These are phyloP conservation scores for Allium fistulosum DNA, from an alignment of 106 monocot species.

Conservation along the genomic window DNA sequence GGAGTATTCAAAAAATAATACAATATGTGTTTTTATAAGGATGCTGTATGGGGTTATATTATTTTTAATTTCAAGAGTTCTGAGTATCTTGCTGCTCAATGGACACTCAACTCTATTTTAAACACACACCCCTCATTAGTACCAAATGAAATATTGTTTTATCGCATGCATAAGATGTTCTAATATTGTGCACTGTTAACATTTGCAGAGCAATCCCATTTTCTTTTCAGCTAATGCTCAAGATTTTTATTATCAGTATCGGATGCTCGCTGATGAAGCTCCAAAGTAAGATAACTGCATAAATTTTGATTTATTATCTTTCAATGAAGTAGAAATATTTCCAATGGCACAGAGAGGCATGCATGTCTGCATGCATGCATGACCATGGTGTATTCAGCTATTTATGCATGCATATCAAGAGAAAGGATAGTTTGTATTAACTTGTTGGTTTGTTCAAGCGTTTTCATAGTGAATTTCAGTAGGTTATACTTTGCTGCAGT, in stretches of 20 bases:
- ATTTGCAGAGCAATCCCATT: not conserved
- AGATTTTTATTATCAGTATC: not conserved
- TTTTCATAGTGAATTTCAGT: not conserved
- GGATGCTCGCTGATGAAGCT: not conserved
- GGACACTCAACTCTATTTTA: too few relatives aligned
- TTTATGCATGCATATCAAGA: not conserved
- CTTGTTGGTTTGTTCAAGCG: not conserved
- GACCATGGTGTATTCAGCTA: not conserved
- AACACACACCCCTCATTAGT: too few relatives aligned
- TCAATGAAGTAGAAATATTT: not conserved
- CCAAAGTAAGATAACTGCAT: slow-evolving; percentile 3
- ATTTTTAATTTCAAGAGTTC: too few relatives aligned
- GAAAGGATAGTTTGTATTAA: not conserved
- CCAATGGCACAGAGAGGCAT: too few relatives aligned
- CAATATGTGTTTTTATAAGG: too few relatives aligned
- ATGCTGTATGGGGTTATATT: too few relatives aligned
- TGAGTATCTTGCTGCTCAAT: too few relatives aligned
- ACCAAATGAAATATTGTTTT: too few relatives aligned
- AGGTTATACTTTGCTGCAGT: not conserved
- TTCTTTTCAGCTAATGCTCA: slow-evolving; percentile 4
- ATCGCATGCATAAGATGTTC: too few relatives aligned
- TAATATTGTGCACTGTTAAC: not conserved
- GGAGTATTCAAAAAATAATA: too few relatives aligned
- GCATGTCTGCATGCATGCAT: not conserved
- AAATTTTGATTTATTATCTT: not conserved